Percentiles rank a stretch among this genome's conserved stretches.
These are phyloP conservation scores for Pichia sp. DNA, from an alignment of 1,139 yeast genomes.

Conservation along the genomic window DNA sequence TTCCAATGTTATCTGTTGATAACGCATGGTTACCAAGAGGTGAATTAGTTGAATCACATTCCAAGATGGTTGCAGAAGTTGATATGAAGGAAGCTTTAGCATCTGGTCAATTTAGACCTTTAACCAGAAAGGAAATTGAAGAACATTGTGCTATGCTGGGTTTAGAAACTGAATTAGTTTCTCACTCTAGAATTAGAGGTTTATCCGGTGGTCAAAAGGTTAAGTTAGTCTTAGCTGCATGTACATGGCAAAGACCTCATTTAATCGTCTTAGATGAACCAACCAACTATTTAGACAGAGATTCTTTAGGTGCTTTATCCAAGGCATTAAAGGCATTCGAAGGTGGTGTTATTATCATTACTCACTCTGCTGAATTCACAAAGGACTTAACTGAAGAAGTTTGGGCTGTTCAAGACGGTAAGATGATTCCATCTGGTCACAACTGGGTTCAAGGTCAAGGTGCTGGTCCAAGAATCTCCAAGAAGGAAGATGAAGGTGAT, in stretches of 20 bases:
- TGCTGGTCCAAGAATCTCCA: slow-evolving; percentile 97
- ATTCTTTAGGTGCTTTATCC: slow-evolving; percentile 98
- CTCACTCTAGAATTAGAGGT: slow-evolving; percentile 99
- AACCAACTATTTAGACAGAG: slow-evolving; percentile 98
- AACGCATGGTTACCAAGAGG: slow-evolving; percentile 99
- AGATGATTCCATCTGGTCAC: slow-evolving; percentile 99
- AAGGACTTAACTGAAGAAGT: slow-evolving; percentile 98
- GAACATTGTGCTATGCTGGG: slow-evolving; percentile 98
- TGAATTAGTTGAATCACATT: slow-evolving; percentile 96
- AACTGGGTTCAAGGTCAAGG: slow-evolving; percentile 99
- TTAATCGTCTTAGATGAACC: slow-evolving; percentile 98
- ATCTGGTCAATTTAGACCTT: slow-evolving; percentile 99
- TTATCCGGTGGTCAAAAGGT: slow-evolving; percentile 99
- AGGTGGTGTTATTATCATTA: slow-evolving; percentile 99
- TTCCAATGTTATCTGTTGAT: slow-evolving; percentile 98
- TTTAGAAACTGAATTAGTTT: slow-evolving; percentile 96
- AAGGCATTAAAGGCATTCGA: slow-evolving; percentile 97
- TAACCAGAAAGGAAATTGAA: slow-evolving; percentile 99
- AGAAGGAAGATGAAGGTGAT: slow-evolving; percentile 93
- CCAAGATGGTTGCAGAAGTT: slow-evolving; percentile 99
- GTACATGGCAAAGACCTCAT: slow-evolving; percentile 99
- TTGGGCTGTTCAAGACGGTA: slow-evolving; percentile 98
- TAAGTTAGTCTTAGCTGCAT: slow-evolving; percentile 98
- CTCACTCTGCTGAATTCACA: slow-evolving; percentile 99
- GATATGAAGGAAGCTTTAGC: slow-evolving; percentile 99